These are phyloP conservation scores for Debaryomyces tyrocola DNA, from an alignment of 805 yeast species.

Conservation along the genomic window DNA sequence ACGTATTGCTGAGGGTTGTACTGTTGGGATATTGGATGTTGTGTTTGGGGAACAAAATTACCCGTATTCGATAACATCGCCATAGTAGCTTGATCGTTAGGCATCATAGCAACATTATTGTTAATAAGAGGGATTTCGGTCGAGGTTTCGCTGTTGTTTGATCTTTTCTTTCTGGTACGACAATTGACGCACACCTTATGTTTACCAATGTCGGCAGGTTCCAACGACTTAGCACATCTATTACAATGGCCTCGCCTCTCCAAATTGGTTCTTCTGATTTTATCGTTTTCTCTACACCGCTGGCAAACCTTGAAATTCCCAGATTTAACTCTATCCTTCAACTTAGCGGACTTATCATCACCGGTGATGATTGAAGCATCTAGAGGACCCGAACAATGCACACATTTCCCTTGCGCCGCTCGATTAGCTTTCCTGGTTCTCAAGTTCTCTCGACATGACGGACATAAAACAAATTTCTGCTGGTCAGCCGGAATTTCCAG, in stretches of 20 bases:
- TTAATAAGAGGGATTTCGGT: constrained; percentile 2
- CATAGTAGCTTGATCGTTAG: constrained; percentile 8
- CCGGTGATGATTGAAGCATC: constrained; percentile 39
- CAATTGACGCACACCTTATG: constrained; percentile 59
- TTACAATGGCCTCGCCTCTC: constrained; percentile 62
- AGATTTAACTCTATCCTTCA: constrained; percentile 18
- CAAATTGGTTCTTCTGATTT: constrained; percentile 52
- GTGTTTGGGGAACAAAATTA: constrained; percentile 1
- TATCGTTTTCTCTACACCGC: constrained; percentile 63
- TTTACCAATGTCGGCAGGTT: constrained; percentile 45
- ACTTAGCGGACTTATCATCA: constrained; percentile 17
- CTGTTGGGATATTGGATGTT: constrained; percentile 6
- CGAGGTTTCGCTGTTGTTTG: constrained; percentile 8
- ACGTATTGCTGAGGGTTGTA: constrained; percentile 7
- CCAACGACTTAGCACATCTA: constrained; percentile 55
- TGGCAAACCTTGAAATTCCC: constrained; percentile 60
- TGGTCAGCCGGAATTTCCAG: constrained; percentile 50
- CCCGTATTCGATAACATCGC: constrained; percentile 7
- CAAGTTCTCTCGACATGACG: constrained; percentile 55
- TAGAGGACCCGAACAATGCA: constrained; percentile 63
- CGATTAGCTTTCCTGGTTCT: constrained; percentile 57
- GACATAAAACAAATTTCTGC: constrained; percentile 57
- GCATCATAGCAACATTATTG: constrained; percentile 6
- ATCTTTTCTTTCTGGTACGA: constrained; percentile 52
- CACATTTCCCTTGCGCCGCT: constrained; percentile 64